A percentile compares a stretch with the other conserved stretches of the same genome.
Conservation (phyloP, 441 rosid genomes). For the Biscutella laevigata region DNA sequence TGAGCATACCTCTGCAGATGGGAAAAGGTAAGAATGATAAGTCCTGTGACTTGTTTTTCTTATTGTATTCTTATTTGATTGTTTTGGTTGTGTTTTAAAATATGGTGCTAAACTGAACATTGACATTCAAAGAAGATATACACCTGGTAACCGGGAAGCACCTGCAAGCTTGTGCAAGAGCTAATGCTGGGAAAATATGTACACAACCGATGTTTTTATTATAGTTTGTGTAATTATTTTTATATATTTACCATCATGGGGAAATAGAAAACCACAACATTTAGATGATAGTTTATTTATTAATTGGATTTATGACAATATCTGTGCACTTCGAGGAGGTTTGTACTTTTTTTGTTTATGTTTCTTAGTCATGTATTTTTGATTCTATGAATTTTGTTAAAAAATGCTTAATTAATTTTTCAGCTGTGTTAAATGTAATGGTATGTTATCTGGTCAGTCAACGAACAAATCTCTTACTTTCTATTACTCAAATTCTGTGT, state of each 20-base stretch:
- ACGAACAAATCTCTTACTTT: background rate
- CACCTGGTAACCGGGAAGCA: too few relatives aligned
- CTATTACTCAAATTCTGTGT: background rate
- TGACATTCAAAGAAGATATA: background rate
- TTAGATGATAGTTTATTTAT: too few relatives aligned
- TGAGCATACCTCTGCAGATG: constrained; percentile 70
- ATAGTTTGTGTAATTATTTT: too few relatives aligned
- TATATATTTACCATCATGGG: too few relatives aligned
- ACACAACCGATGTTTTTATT: too few relatives aligned
- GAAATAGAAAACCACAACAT: too few relatives aligned
- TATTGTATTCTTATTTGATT: background rate
- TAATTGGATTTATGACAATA: too few relatives aligned
- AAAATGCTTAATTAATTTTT: too few relatives aligned
- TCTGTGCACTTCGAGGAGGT: background rate
- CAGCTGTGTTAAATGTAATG: background rate
- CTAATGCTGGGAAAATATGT: too few relatives aligned
- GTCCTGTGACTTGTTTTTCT: background rate
- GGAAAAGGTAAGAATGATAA: constrained; percentile 50
- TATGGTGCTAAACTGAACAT: background rate
- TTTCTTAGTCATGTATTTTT: background rate
- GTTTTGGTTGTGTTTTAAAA: constrained; percentile 3
- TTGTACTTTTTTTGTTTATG: background rate
- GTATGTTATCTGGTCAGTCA: background rate
- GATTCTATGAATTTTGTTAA: too few relatives aligned
- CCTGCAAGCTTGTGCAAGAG: too few relatives aligned